Evolutionary conservation across 139 green algal species (phyloP), one percentile per base, ranked within the genome.

Genomic region (Coccomyxa sp.): DNA sequence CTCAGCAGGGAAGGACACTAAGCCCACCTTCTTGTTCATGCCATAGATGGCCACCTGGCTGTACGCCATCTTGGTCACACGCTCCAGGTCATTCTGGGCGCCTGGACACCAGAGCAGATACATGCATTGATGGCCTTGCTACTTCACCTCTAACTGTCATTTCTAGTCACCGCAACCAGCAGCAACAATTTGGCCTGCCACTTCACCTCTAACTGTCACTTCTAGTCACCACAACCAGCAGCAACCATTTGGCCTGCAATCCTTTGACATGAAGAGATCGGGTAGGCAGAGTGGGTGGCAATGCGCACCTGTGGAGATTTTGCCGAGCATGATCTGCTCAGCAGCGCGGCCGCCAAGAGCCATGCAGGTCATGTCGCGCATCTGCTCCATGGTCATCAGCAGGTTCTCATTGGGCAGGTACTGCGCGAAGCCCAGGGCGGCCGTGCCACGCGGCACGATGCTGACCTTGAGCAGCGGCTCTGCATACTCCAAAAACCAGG

Each of bases 391-490:
- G 7, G 96, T 99, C 86, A 96, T 93, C 82, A 99, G 92, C 85
- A 99, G 86, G 89, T 98, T 98, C 87, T 99, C 97, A 82, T 96
- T 98, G 51, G 97, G 97, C 79, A 99, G 93, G 93, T 99, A 99
- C 93, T 99, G 97, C 30, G 97, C 97, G 88, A 99, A 99, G 76
- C 97, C 97, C 32, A 99, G 90, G 27, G 96, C 96, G 7, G 96
- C 96, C 3, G 91, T 94, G 71, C 97, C 97, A 17, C 97, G 91
- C 13, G 97, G 97, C 76, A 99, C 97, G 63, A 82, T 82, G 82
- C 82, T 82, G 79, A 93, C 96, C 93, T 99, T 99, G 58, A 99
- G 92, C 87, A 99, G 92, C 28, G 97, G 97, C 90, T 99, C 97
- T 9, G 96, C 93, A 83, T 98, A 90, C 88, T 98, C 88, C 83